Conservation (phyloP, 495 filamentous ascomycete genomes). For the Tuber umbilicatum region DNA sequence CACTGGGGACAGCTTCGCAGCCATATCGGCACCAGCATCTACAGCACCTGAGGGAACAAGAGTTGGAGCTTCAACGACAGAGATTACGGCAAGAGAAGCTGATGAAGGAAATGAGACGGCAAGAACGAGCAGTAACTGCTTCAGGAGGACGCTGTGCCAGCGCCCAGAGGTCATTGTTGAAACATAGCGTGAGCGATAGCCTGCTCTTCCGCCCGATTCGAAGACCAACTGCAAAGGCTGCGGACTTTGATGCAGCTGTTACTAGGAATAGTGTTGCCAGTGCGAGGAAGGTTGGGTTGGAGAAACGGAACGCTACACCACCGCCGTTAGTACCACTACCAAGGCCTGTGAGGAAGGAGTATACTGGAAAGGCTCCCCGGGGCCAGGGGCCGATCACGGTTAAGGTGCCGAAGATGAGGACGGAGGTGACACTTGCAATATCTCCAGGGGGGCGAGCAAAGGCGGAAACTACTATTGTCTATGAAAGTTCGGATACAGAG, state of each 20-base stretch:
- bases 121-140: conserved; percentile 25
- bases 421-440: conserved; percentile 38
- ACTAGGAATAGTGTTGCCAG: conserved; percentile 28
- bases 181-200: conserved; percentile 33
- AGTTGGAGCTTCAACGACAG: conserved; percentile 36
- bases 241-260: conserved; percentile 37
- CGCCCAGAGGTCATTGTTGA: conserved; percentile 20
- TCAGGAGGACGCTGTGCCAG: conserved; percentile 22
- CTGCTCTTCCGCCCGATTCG: conserved; percentile 19
- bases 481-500: conserved; percentile 32
- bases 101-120: conserved; percentile 21
- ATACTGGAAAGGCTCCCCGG: conserved; percentile 7
- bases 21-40: conserved; percentile 41
- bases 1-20: conserved; percentile 21
- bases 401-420: conserved; percentile 20
- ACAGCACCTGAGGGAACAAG: conserved; percentile 39
- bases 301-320: conserved; percentile 19
- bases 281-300: conserved; percentile 15
- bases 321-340: conserved; percentile 15
- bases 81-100: conserved; percentile 27
- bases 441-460: conserved; percentile 40
- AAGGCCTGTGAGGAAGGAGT: background rate
- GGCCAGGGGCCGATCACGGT: conserved; percentile 16
- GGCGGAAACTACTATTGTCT: conserved; percentile 36
- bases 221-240: conserved; percentile 29